These are phyloP conservation scores for Eucalyptus pauciflora DNA, from an alignment of 345 rosid genomes.

Conservation along the genomic window DNA sequence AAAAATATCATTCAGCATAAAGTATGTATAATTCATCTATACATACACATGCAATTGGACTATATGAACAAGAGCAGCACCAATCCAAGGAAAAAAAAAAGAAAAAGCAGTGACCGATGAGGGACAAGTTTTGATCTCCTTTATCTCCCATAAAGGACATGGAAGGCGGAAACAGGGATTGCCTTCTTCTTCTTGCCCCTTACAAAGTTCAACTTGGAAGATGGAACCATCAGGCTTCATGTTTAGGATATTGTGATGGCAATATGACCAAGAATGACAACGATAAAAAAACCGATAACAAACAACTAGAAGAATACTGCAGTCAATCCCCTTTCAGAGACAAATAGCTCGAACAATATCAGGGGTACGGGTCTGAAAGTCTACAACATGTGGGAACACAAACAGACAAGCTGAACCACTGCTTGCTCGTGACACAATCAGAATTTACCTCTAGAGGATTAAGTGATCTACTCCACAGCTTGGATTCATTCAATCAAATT, in stretches of 20 bases:
- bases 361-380: background rate
- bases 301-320: background rate
- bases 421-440: background rate
- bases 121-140: background rate
- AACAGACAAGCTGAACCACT: background rate
- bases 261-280: background rate
- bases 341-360: background rate
- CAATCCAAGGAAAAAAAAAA: background rate
- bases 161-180: background rate
- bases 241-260: background rate
- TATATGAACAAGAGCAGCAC: background rate
- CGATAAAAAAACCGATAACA: background rate
- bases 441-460: background rate
- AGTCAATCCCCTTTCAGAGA: background rate
- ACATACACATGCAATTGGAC: background rate
- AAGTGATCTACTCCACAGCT: background rate
- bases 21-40: background rate
- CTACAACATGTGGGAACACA: background rate
- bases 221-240: background rate
- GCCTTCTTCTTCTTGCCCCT: background rate
- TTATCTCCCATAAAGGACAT: background rate
- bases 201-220: background rate
- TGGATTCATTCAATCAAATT: background rate
- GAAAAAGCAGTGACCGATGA: background rate
- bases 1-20: background rate